Percentiles rank a stretch among this genome's conserved stretches.
Conservation (phyloP, 306 rosid species). For the Carpinus viminea region DNA sequence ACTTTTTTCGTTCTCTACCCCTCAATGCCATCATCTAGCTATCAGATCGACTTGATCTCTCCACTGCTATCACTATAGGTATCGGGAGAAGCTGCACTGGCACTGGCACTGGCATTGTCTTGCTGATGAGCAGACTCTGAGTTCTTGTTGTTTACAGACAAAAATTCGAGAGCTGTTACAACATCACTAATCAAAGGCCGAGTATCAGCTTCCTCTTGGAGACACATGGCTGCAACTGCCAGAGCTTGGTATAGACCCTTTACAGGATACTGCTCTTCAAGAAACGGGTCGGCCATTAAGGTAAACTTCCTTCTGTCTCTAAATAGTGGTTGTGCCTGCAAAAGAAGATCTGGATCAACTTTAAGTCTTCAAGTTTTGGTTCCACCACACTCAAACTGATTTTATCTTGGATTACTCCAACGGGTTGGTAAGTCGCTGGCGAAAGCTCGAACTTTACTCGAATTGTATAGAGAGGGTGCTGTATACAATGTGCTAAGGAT, state of each 20-base stretch:
- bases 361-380: neutral
- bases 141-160: slow-evolving; percentile 35
- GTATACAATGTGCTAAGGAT: too few species aligned
- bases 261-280: slow-evolving; percentile 59
- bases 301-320: slow-evolving; percentile 67
- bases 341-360: slow-evolving; percentile 6
- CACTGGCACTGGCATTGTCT: neutral
- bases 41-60: slow-evolving; percentile 20
- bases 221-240: slow-evolving; percentile 95
- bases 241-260: slow-evolving; percentile 84
- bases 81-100: slow-evolving; percentile 24
- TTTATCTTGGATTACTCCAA: too few species aligned
- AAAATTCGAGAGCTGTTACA: slow-evolving; percentile 69
- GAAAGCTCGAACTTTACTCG: too few species aligned
- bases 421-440: too few species aligned
- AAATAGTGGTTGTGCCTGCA: slow-evolving; percentile 81
- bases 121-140: slow-evolving; percentile 23
- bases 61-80: slow-evolving; percentile 19
- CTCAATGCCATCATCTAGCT: slow-evolving; percentile 17
- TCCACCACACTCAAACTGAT: too few species aligned
- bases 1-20: slow-evolving; percentile 6
- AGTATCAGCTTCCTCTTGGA: slow-evolving; percentile 68
- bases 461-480: too few species aligned
- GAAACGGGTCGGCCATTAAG: slow-evolving; percentile 66
- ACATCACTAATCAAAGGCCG: slow-evolving; percentile 84